These are phyloP conservation scores for Cylindrodendrum hubeiense DNA, from an alignment of 2,329 filamentous ascomycete genomes.

Conservation along the genomic window DNA sequence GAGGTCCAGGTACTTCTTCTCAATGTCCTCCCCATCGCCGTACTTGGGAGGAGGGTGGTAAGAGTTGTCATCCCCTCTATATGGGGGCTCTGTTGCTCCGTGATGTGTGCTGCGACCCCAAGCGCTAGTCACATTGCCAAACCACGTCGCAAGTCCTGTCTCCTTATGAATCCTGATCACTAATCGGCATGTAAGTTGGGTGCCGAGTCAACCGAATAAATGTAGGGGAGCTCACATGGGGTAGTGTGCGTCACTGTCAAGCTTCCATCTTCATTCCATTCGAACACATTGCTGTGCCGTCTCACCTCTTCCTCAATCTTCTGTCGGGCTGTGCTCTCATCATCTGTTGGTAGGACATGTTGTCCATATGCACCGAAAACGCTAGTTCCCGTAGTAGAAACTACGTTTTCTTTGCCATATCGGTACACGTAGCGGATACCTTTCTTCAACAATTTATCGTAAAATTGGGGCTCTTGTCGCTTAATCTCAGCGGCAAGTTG, in stretches of 20 bases:
- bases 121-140: conserved; percentile 51
- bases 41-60: conserved; percentile 50
- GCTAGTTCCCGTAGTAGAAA: conserved; percentile 49
- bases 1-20: conserved; percentile 46
- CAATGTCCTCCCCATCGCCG: conserved; percentile 46
- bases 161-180: conserved; percentile 41
- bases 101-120: conserved; percentile 50
- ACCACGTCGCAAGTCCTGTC: conserved; percentile 45
- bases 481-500: conserved; percentile 44
- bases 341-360: conserved; percentile 41
- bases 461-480: conserved; percentile 45
- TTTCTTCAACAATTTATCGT: conserved; percentile 45
- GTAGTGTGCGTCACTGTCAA: conserved; percentile 49
- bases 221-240: conserved; percentile 45
- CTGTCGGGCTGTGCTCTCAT: conserved; percentile 33
- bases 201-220: no score
- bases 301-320: conserved; percentile 49
- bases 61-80: conserved; percentile 48
- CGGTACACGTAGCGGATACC: conserved; percentile 49
- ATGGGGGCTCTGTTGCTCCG: conserved; percentile 47
- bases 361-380: conserved; percentile 48
- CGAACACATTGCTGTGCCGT: conserved; percentile 49
- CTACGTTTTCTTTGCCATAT: conserved; percentile 41
- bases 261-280: conserved; percentile 52
- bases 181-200: neutral